phyloP scores from a whole-genome alignment of 2,329 filamentous ascomycete species.

The Fusarium austroafricanum region DNA sequence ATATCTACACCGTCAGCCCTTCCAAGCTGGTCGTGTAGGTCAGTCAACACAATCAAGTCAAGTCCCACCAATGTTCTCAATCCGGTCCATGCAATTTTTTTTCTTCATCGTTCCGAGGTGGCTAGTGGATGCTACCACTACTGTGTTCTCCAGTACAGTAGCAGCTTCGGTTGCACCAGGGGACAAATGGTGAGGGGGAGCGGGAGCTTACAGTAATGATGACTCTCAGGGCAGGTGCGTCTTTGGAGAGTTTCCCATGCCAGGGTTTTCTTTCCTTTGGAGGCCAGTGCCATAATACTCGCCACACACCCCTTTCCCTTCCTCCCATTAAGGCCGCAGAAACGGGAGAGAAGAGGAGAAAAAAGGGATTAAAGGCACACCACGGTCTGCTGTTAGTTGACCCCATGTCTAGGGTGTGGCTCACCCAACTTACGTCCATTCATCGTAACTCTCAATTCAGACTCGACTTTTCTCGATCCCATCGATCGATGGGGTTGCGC shows the following conservation, averaged over 20 bases:
- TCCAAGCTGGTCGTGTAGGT: background rate
- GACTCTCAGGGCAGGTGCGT: conserved; percentile 38
- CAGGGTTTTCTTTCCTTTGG: conserved; percentile 7
- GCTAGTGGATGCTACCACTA: conserved; percentile 5
- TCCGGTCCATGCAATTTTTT: background rate
- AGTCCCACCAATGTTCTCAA: background rate
- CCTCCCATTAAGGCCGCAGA: background rate
- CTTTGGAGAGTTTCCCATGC: conserved; percentile 26
- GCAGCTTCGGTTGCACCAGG: conserved; percentile 22
- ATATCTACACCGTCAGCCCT: background rate
- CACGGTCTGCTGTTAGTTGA: conserved; percentile 23
- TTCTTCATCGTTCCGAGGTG: background rate
- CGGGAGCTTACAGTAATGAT: conserved; percentile 36
- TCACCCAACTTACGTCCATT: conserved; percentile 30
- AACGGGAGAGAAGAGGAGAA: conserved; percentile 2
- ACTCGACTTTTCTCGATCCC: conserved; percentile 48
- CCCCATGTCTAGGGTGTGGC: conserved; percentile 32
- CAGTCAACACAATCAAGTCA: background rate
- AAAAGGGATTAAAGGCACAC: conserved; percentile 18
- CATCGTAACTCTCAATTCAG: conserved; percentile 33
- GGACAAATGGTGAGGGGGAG: conserved; percentile 27
- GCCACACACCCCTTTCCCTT: background rate
- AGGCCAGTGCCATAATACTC: conserved; percentile 13
- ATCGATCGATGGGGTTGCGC: conserved; percentile 53
- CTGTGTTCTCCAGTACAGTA: conserved; percentile 5